Evolutionary conservation across 2,329 filamentous ascomycete genomes (phyloP), one percentile per base, ranked within the genome.

Genomic region (Macroventuria anomochaeta): DNA sequence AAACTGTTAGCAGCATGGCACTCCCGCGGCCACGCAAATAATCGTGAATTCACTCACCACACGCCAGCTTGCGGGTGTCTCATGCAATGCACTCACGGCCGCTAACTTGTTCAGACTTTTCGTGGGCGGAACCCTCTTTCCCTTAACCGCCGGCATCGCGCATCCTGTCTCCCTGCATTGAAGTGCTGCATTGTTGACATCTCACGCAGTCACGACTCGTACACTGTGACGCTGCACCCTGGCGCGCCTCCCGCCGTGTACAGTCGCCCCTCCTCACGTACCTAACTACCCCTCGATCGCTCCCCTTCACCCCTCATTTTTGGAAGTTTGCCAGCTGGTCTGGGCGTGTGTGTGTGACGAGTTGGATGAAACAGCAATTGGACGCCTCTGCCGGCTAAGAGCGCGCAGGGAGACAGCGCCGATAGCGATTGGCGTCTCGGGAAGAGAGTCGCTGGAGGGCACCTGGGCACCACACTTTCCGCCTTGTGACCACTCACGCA

Each of bases 311-410:
- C 59, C 64, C 64, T 62, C 62, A 58, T 60, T 58, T 61, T 61
- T 62, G 38, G 28, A 55, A 29, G 20, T 13, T 31, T 17, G 42
- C 48, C 48, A 59, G 62, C 62, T 62, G 62, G 62, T 53, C 62
- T 62, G 62, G 58, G 64, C 64, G 61, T 55, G 57, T 61, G 64
- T 65, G 64, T 65, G 64, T 63, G 62, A 67, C 63, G 60, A 63
- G 63, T 50, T 65, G 63, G 54, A 67, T 63, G 62, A 64, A 57
- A 57, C 59, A 58, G 51, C 43, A 59, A 56, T 55, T 58, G 47
- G 52, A 58, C 46, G 49, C 62, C 63, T 55, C 61, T 49, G 59
- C 58, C 57, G 61, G 64, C 58, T 63, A 64, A 58, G 60, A 63
- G 62, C 41, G 55, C 41, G 54, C 55, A 59, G 57, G 55, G 61